These are phyloP conservation scores for Tagetes patula DNA, from an alignment of 129 eudicot genomes.

Conservation along the genomic window DNA sequence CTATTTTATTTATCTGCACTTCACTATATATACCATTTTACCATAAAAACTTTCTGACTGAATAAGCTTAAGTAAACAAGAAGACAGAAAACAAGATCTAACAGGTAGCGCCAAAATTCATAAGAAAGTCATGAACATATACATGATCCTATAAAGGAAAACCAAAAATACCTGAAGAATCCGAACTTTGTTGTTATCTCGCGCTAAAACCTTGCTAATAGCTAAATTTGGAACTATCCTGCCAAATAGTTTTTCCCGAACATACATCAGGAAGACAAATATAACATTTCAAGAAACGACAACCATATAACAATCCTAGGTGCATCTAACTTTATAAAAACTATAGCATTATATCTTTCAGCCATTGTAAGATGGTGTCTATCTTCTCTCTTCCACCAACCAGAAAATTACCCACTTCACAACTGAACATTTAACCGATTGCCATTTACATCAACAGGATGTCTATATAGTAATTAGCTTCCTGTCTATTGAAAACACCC, in stretches of 20 bases:
- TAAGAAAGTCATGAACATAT: background rate
- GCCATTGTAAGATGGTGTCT: background rate
- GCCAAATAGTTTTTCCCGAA: constrained; percentile 34
- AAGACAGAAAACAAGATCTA: constrained; percentile 2
- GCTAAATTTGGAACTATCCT: constrained; percentile 97
- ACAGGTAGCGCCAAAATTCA: background rate
- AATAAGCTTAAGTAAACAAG: background rate
- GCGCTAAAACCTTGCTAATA: constrained; percentile 81
- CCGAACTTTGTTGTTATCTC: constrained; percentile 95
- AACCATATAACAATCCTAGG: constrained; percentile 7
- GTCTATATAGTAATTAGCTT: background rate
- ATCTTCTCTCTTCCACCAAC: constrained; percentile 20
- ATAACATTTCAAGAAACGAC: background rate
- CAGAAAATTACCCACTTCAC: constrained; percentile 7
- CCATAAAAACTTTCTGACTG: background rate
- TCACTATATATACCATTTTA: constrained; percentile 3
- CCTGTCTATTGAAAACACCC: constrained; percentile 16
- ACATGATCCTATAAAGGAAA: constrained; percentile 20
- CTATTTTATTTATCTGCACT: background rate
- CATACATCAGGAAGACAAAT: constrained; percentile 28
- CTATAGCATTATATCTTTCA: constrained; percentile 26
- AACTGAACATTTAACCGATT: constrained; percentile 7
- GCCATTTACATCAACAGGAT: constrained; percentile 18
- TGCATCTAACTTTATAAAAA: constrained; percentile 14
- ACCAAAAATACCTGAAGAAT: constrained; percentile 75